Base-by-base conservation (phyloP, 768 basidiomycete species). In the Termitomyces sp. region DNA sequence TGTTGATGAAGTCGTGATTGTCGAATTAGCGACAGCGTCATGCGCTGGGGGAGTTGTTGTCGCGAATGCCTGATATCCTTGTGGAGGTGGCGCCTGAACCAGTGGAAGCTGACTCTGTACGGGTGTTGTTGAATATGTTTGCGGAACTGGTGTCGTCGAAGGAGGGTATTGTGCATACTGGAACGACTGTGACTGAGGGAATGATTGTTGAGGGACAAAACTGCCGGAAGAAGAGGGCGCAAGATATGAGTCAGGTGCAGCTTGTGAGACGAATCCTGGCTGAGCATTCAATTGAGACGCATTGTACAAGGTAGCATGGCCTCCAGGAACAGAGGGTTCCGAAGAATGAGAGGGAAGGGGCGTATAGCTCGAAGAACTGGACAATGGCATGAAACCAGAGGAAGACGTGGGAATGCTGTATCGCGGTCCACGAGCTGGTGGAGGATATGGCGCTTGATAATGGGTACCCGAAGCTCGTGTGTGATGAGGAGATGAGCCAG, bases 391-490 rank as follows among this genome's bases (percentile, higher is more conserved):
- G 64, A 90, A 92, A 13, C 89, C 88, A 12, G 88, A 87, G 0
- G 88, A 84, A 7, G 83, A 72, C 0, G 80, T 65, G 20, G 88
- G 87, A 58, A 88, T 73, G 63, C 85, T 90, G 62, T 87, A 84
- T 53, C 89, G 77, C 13, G 87, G 82, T 35, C 81, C 82, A 62
- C 78, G 77, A 30, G 68, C 64, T 1, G 77, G 66, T 48, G 76
- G 68, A 5, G 73, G 75, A 54, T 74, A 83, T 33, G 73, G 72
- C 22, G 75, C 60, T 44, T 72, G 70, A 53, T 72, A 70, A 52
- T 68, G 59, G 16, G 61, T 45, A 10, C 61, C 51, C 62, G 67
- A 43, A 69, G 63, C 40, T 68, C 66, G 60, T 66, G 59, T 68
- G 62, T 44, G 72, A 48, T 59, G 54, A 63, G 71, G 53, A 61